Evolutionary conservation across 495 filamentous ascomycete genomes (phyloP).

Genomic region (Astrocystis sublimbata): DNA sequence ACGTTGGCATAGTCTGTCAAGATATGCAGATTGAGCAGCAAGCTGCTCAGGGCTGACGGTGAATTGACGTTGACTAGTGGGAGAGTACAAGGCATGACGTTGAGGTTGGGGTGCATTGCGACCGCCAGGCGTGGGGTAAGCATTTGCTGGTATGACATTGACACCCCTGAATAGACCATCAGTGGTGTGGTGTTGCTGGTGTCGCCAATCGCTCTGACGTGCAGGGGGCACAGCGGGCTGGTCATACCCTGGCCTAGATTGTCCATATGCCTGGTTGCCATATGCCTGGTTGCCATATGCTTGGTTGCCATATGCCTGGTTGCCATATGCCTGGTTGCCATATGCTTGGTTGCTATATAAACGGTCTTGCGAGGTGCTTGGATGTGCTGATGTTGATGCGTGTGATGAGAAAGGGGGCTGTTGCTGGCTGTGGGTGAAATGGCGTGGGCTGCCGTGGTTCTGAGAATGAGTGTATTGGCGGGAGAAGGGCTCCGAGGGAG

Average conservation of each 20-base stretch:
- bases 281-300: not conserved
- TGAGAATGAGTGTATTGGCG: conserved; percentile 26
- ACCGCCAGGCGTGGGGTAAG: conserved; percentile 24
- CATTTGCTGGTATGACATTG: conserved; percentile 22
- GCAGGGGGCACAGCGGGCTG: not conserved
- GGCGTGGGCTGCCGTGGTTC: conserved; percentile 20
- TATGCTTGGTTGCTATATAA: not conserved
- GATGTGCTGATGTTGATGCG: conserved; percentile 3
- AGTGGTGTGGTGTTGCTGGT: conserved; percentile 9
- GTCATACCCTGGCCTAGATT: not conserved
- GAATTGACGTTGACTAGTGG: conserved; percentile 19
- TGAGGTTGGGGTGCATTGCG: conserved; percentile 14
- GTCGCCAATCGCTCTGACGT: conserved; percentile 24
- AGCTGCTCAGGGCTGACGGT: conserved; percentile 38
- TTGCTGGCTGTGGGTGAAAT: conserved; percentile 21
- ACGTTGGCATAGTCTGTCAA: conserved; percentile 46
- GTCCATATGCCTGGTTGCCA: not conserved
- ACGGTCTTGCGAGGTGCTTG: not conserved
- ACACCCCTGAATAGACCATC: conserved; percentile 20
- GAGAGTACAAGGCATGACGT: conserved; percentile 18
- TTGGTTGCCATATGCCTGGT: not conserved
- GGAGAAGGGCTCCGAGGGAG: conserved; percentile 23
- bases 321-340: not conserved
- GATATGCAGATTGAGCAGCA: conserved; percentile 43
- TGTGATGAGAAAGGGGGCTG: conserved; percentile 23